Conservation (phyloP, 768 basidiomycete species). For the Tephrocybe sp. region DNA sequence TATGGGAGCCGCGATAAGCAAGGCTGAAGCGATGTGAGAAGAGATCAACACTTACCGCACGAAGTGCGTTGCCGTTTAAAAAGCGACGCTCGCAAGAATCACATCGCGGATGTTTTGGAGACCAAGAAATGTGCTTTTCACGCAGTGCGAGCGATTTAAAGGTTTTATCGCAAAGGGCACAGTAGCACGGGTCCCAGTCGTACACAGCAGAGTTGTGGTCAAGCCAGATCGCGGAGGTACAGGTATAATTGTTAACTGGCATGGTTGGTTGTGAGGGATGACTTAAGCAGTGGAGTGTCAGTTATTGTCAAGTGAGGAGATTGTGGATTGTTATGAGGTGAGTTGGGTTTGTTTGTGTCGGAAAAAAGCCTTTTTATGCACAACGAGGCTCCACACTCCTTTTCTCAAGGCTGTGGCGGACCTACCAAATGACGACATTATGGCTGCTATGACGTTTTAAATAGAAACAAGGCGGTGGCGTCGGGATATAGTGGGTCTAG, state of each 20-base stretch:
- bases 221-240: neutral
- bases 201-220: neutral
- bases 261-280: neutral
- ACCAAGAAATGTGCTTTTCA: slow-evolving; percentile 6
- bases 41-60: neutral
- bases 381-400: slow-evolving; percentile 7
- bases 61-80: slow-evolving; percentile 7
- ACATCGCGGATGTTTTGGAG: neutral
- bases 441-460: neutral
- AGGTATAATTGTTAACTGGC: neutral
- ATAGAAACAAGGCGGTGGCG: slow-evolving; percentile 2
- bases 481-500: neutral
- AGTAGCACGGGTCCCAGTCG: slow-evolving; percentile 3
- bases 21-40: neutral
- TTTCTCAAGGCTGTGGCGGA: slow-evolving; percentile 8
- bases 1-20: neutral
- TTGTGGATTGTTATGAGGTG: neutral
- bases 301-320: neutral
- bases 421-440: neutral
- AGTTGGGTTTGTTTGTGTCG: neutral
- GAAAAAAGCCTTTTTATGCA: slow-evolving; percentile 2
- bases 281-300: neutral
- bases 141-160: slow-evolving; percentile 1
- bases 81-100: slow-evolving; percentile 4
- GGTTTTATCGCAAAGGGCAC: slow-evolving; percentile 2